Conservation (phyloP, 148 eudicot species). For the Camellia japonica region DNA sequence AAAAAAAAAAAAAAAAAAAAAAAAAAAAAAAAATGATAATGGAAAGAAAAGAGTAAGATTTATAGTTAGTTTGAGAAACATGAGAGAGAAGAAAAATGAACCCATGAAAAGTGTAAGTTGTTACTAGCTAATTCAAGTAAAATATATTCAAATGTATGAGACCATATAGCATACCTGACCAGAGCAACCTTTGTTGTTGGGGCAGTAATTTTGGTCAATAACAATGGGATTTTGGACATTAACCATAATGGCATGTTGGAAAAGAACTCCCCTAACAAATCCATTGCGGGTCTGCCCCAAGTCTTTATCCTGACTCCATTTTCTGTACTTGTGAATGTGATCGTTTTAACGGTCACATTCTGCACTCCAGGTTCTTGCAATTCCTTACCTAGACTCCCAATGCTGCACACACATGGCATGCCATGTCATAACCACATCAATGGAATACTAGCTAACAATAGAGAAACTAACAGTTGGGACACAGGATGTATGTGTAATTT, state of each 20-base stretch:
- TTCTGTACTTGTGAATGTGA: constrained; percentile 29
- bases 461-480: too few species aligned
- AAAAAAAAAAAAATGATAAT: constrained; percentile 5
- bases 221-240: constrained; percentile 53
- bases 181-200: constrained; percentile 27
- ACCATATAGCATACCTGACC: constrained; percentile 8
- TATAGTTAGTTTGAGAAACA: too few species aligned
- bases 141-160: too few species aligned
- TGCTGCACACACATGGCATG: constrained; percentile 24
- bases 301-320: constrained; percentile 61
- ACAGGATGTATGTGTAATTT: too few species aligned
- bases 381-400: constrained; percentile 51
- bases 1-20: too few species aligned
- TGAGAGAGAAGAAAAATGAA: too few species aligned
- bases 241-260: constrained; percentile 37
- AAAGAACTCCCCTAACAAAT: constrained; percentile 26
- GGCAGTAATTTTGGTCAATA: constrained; percentile 59
- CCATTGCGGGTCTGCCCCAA: constrained; percentile 34
- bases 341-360: constrained; percentile 44
- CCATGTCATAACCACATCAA: too few species aligned
- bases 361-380: constrained; percentile 28
- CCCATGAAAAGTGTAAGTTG: too few species aligned
- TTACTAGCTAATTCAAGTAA: not conserved
- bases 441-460: too few species aligned
- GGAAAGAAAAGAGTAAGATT: not conserved